These are phyloP conservation scores for Stagonosporopsis chrysanthemi DNA, from an alignment of 2,329 filamentous ascomycete genomes.

Conservation along the genomic window DNA sequence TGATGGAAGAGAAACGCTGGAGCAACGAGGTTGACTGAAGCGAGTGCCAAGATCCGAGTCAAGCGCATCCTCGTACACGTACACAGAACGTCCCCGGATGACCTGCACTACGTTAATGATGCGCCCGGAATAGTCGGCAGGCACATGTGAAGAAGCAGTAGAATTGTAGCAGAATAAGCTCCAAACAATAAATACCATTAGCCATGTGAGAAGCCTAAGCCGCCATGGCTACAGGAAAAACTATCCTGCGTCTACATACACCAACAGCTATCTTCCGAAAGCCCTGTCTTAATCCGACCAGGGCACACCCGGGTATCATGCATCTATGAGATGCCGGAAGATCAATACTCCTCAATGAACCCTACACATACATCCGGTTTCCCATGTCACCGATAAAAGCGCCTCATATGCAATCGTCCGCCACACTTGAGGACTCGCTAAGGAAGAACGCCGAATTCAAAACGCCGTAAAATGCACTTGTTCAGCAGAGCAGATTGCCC, in stretches of 20 bases:
- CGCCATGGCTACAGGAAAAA: neutral
- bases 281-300: conserved; percentile 16
- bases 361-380: conserved; percentile 27
- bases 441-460: neutral
- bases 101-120: too few species aligned
- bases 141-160: neutral
- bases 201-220: conserved; percentile 6
- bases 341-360: conserved; percentile 23
- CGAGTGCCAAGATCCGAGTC: conserved; percentile 13
- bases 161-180: neutral
- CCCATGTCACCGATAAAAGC: conserved; percentile 16
- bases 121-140: neutral
- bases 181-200: conserved; percentile 10
- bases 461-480: conserved; percentile 38
- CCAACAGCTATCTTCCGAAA: conserved; percentile 5
- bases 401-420: conserved; percentile 30
- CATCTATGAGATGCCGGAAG: conserved; percentile 27
- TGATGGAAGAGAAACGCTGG: neutral
- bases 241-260: conserved; percentile 8
- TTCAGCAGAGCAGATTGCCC: conserved; percentile 30
- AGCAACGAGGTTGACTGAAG: conserved; percentile 3
- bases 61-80: conserved; percentile 3
- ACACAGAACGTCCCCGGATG: neutral
- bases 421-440: conserved; percentile 3
- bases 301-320: conserved; percentile 40